Evolutionary conservation across 2,329 filamentous ascomycete genomes (phyloP).

Genomic region (Ceratocystis destructans): DNA sequence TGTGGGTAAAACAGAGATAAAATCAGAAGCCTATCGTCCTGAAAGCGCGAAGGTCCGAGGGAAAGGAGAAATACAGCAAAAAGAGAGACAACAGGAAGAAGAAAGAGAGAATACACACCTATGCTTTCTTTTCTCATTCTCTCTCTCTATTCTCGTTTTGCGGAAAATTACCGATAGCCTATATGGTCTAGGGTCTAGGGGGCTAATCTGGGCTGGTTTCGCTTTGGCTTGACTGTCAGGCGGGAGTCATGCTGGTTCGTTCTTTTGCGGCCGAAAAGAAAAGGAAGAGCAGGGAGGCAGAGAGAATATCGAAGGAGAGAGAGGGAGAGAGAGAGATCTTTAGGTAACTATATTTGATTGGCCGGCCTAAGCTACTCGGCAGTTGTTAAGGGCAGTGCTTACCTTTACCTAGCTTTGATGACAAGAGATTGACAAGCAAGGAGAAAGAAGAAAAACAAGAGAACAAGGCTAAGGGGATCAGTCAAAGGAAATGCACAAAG

Average conservation of each 20-base stretch:
- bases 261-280: background rate
- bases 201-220: background rate
- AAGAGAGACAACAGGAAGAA: background rate
- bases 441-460: background rate
- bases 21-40: background rate
- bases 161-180: slow-evolving; percentile 4
- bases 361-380: background rate
- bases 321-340: background rate
- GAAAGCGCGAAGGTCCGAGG: background rate
- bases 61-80: background rate
- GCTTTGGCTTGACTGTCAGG: slow-evolving; percentile 4
- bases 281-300: background rate
- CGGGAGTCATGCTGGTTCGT: background rate
- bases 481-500: no score
- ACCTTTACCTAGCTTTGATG: background rate
- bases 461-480: background rate
- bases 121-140: background rate
- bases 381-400: background rate
- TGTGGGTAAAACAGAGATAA: no score
- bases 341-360: background rate
- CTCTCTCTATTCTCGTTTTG: background rate
- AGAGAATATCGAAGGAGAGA: background rate
- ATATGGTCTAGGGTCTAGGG: background rate
- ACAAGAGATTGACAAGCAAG: slow-evolving; percentile 1
- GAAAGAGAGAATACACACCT: background rate